These are phyloP conservation scores for Coemansia interrupta DNA, from an alignment of 192 early-diverging fungal genomes.

Conservation along the genomic window DNA sequence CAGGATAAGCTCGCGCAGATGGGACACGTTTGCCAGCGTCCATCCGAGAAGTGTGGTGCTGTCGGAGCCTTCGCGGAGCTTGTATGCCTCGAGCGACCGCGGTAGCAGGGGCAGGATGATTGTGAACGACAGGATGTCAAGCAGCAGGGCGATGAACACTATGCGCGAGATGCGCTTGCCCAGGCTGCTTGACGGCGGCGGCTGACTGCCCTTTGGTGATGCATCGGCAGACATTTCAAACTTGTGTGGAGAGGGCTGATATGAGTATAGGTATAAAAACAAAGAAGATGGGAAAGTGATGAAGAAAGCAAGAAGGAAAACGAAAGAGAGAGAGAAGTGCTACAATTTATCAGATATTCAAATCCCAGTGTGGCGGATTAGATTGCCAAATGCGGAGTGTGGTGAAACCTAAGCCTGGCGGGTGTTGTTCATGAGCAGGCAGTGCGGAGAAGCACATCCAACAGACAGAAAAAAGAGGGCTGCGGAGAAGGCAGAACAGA, in stretches of 20 bases:
- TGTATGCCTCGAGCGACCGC: slow-evolving; percentile 84
- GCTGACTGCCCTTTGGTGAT: neutral
- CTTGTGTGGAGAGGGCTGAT: neutral
- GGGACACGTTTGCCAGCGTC: slow-evolving; percentile 10
- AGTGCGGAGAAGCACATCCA: too few species aligned
- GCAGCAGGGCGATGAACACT: slow-evolving; percentile 80
- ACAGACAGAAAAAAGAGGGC: too few species aligned
- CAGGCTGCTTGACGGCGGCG: slow-evolving; percentile 11
- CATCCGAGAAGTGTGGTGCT: slow-evolving; percentile 43
- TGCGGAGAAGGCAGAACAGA: too few species aligned
- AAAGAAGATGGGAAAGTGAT: neutral
- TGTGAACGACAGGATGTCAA: slow-evolving; percentile 97
- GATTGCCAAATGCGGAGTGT: too few species aligned
- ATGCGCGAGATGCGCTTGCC: slow-evolving; percentile 42
- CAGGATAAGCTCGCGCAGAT: slow-evolving; percentile 18
- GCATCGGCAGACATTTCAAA: neutral
- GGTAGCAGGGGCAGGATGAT: slow-evolving; percentile 95
- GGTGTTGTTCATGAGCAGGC: too few species aligned
- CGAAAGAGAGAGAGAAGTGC: neutral
- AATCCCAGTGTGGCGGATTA: slow-evolving; percentile 4
- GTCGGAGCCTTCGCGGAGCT: slow-evolving; percentile 50
- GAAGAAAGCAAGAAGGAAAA: neutral
- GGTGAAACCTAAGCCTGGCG: too few species aligned
- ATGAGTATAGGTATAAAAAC: neutral
- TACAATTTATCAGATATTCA: slow-evolving; percentile 4